Conservation (phyloP, 164 flowering plant genomes). For the Vitis amurensis region DNA sequence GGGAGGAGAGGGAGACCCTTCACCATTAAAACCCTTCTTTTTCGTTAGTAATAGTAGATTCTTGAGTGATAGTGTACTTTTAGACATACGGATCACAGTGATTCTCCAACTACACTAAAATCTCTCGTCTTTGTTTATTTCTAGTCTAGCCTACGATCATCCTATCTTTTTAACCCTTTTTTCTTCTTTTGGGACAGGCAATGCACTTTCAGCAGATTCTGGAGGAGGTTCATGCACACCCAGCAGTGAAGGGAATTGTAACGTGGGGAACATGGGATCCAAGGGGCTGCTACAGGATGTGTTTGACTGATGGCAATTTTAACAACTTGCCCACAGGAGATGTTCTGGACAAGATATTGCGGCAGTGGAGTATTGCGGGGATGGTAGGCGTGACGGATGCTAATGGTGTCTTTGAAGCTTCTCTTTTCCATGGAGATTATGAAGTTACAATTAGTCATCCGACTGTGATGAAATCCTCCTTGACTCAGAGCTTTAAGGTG, state of each 20-base stretch:
- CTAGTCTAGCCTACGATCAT: too few species aligned
- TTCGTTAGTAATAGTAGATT: too few species aligned
- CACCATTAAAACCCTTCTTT: too few species aligned
- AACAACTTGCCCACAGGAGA: conserved; percentile 35
- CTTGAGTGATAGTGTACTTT: too few species aligned
- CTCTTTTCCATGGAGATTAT: conserved; percentile 37
- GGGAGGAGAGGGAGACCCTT: too few species aligned
- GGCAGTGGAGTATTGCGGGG: conserved; percentile 16
- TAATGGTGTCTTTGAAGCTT: conserved; percentile 15
- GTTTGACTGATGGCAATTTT: conserved; percentile 33
- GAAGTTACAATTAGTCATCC: conserved; percentile 19
- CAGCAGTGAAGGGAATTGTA: conserved; percentile 46
- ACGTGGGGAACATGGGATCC: conserved; percentile 29
- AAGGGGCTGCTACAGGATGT: conserved; percentile 24
- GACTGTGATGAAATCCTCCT: conserved; percentile 4
- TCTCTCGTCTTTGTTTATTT: too few species aligned
- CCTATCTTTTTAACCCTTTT: too few species aligned
- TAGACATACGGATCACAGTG: too few species aligned
- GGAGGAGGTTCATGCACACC: conserved; percentile 43
- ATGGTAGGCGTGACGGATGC: conserved; percentile 5
- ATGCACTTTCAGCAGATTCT: conserved; percentile 40
- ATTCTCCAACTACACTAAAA: too few species aligned
- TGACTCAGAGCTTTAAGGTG: conserved; percentile 12
- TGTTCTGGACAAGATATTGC: conserved; percentile 40
- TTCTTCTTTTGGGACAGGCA: conserved; percentile 22